phyloP scores from a whole-genome alignment of 495 filamentous ascomycete species.

The Aspergillus ellipticus region DNA sequence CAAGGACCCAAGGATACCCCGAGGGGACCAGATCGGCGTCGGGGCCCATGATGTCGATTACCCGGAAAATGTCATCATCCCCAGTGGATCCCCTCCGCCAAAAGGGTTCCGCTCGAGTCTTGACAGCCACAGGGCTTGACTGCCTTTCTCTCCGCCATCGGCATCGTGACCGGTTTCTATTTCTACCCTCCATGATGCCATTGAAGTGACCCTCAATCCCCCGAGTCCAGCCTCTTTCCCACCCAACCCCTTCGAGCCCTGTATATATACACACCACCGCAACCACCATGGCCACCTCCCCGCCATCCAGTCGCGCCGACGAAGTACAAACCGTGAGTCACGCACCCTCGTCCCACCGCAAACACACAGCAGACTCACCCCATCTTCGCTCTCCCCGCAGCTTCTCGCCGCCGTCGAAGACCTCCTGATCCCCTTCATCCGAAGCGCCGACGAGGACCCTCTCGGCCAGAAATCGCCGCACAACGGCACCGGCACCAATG shows the following conservation, averaged over 20 bases:
- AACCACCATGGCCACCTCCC: conserved; percentile 25
- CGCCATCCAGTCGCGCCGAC: conserved; percentile 33
- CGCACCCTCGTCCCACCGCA: neutral
- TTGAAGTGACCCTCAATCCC: neutral
- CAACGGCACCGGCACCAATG: conserved; percentile 34
- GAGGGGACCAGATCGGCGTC: neutral
- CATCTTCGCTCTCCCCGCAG: conserved; percentile 38
- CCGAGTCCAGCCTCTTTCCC: neutral
- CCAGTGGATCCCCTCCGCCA: conserved; percentile 1
- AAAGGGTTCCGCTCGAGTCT: neutral
- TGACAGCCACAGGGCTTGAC: neutral
- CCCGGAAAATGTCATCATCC: conserved; percentile 1
- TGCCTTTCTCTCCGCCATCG: too few species aligned
- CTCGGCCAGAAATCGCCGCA: conserved; percentile 45
- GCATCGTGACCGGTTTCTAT: neutral
- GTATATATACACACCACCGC: too few species aligned
- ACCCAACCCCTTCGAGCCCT: neutral
- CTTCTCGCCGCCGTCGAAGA: conserved; percentile 69
- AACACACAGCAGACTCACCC: neutral
- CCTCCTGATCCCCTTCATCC: conserved; percentile 75
- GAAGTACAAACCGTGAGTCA: conserved; percentile 45
- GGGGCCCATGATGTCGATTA: conserved; percentile 1
- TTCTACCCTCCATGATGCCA: conserved; percentile 20
- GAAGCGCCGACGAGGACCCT: conserved; percentile 62
- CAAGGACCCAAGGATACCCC: neutral